Conservation (phyloP, 2,329 filamentous ascomycete genomes). For the Ophiocordyceps robertsii region DNA sequence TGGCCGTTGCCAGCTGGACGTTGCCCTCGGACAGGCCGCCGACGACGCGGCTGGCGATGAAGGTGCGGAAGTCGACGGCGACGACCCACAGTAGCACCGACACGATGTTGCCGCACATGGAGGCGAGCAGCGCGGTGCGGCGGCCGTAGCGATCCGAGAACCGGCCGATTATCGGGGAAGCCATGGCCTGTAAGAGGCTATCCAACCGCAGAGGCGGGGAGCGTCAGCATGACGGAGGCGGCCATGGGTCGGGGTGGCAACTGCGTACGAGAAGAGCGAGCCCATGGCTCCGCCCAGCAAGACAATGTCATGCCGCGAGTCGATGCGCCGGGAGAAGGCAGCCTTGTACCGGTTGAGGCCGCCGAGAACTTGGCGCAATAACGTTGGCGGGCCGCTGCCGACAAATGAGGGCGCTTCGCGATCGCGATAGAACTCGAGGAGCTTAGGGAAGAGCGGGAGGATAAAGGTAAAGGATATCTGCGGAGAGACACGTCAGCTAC, state of each 20-base stretch:
- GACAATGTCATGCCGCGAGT: slow-evolving; percentile 93
- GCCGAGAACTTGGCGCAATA: slow-evolving; percentile 66
- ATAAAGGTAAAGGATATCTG: slow-evolving; percentile 98
- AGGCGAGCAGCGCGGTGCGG: slow-evolving; percentile 72
- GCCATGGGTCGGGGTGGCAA: background rate
- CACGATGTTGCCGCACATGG: slow-evolving; percentile 85
- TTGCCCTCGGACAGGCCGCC: slow-evolving; percentile 94
- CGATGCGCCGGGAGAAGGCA: slow-evolving; percentile 81
- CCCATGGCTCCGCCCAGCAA: slow-evolving; percentile 86
- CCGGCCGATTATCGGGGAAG: slow-evolving; percentile 79
- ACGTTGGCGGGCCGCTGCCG: slow-evolving; percentile 38
- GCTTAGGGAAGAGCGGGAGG: slow-evolving; percentile 85
- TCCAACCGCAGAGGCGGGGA: background rate
- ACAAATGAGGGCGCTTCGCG: slow-evolving; percentile 49
- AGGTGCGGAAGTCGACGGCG: slow-evolving; percentile 89
- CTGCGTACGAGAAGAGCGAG: slow-evolving; percentile 62
- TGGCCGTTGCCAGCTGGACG: slow-evolving; percentile 88
- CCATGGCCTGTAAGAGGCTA: slow-evolving; percentile 79
- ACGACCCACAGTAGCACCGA: slow-evolving; percentile 91
- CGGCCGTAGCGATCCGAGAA: slow-evolving; percentile 84
- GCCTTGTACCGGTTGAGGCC: slow-evolving; percentile 93
- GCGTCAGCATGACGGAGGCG: background rate
- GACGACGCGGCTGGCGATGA: slow-evolving; percentile 82
- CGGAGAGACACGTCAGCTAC: no score
- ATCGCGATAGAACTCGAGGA: slow-evolving; percentile 91